Base-by-base conservation (phyloP, 371 early-diverging fungal species). In the Nematocida homosporus region DNA sequence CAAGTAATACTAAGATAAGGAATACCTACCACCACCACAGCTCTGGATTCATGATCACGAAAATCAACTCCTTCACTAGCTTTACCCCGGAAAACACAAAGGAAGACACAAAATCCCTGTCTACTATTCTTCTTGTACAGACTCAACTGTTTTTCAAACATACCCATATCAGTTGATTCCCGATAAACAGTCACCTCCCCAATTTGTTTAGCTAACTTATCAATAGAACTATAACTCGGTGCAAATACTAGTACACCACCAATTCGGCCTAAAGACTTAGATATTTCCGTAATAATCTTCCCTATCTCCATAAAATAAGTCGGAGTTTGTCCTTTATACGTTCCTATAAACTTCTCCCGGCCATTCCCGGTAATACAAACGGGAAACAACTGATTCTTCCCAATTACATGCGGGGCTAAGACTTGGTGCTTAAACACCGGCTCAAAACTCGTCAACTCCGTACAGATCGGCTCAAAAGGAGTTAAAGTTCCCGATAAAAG, bases 21-120 rank as follows among this genome's bases (percentile, higher is more conserved):
- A 65, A 95, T 91, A n/a, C 95, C 92, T 18, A 92, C 82, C 0
- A 89, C 86, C 34, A 94, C 83, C 1, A 95, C 93, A 0, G 93
- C 92, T 42, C 95, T 87, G 44, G 91, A 90, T 47, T 87, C 86
- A 41, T 86, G 82, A 82, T 95, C 92, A 2, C 88, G 88, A 80
- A 95, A 94, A 79, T 95, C 93, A 54, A 93, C 89, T 6, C 95
- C 95, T 81, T 95, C 95, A 35, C 89, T 88, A 0, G 91, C 90
- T 82, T 92, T 94, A 1, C 95, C 95, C 30, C 93, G 85, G 78
- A 88, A 92, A 0, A 87, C 87, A 37, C 86, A 83, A 61, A 87
- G 79, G 32, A 86, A 87, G 86, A 20, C 88, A 83, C 55, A 87
- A 79, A 2, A 88, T 37, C 77, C 75, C 5, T 47, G 40, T 47